Base-by-base conservation (phyloP, 306 rosid species). In the Vachellia collinsii region DNA sequence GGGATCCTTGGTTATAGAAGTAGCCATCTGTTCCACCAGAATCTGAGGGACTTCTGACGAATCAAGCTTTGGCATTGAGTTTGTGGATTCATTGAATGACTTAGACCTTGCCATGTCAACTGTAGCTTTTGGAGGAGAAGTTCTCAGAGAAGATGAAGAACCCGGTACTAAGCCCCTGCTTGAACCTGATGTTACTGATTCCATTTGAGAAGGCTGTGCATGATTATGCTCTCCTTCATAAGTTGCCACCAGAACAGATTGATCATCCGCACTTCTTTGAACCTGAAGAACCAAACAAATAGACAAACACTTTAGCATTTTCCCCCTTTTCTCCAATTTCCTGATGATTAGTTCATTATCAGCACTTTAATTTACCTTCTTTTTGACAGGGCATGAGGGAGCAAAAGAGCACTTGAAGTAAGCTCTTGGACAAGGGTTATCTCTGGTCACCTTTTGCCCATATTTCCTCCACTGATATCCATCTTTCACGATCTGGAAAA, bases 351-450 rank as follows among this genome's bases (percentile, higher is more conserved):
- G 64, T 37, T 36, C 65, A 38, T n/a, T 17, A 17, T 44, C 39
- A 41, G 76, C 42, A 44, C 56, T 43, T 46, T 54, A 54, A 56
- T 79, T 29, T 80, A 96, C 99, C 98, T 96, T 96, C 97, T 93
- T 96, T 83, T 96, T 96, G 23, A 96, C 99, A 9, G 96, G 97
- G 81, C 99, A 96, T 56, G 82, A 85, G 63, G 99, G 99, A 82
- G 99, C 99, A 81, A 96, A 96, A 54, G 99, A 96, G 87, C 99
- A 96, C 84, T 92, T 96, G 93, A 96, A 96, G 88, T 96, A 96
- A 62, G 99, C 99, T 86, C 99, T 88, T 36, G 99, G 99, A 50
- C 86, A 93, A 77, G 99, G 99, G 74, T 96, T 96, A 78, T 96
- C 99, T 83, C 99, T 93, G 6, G 99, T 96, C 75, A 96, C 99